Conservation (phyloP, 192 early-diverging fungal genomes). For the Paraglomus brasilianum region DNA sequence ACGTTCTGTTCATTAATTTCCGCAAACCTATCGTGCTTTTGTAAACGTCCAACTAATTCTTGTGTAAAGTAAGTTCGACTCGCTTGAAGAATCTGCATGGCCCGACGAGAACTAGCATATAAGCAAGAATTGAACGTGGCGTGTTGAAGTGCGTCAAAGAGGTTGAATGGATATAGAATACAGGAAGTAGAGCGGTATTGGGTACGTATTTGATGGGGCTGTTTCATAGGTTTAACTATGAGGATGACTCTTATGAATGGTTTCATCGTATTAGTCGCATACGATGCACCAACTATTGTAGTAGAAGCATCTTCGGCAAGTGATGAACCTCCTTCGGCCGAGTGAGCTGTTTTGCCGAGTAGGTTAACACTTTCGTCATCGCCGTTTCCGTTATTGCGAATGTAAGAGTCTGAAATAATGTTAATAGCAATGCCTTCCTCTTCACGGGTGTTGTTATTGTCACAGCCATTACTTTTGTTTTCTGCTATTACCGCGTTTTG, state of each 20-base stretch:
- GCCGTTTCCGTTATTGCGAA: not conserved
- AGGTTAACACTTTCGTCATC: not conserved
- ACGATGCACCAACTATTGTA: not conserved
- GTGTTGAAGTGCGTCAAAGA: constrained; percentile 30
- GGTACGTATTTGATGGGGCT: constrained; percentile 29
- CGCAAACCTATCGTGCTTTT: constrained; percentile 8
- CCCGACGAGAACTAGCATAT: constrained; percentile 30
- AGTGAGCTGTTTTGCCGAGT: no score
- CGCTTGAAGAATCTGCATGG: constrained; percentile 33
- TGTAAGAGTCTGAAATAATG: not conserved
- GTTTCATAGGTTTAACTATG: constrained; percentile 32
- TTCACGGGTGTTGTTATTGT: no score
- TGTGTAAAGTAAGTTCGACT: constrained; percentile 15
- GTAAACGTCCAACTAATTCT: constrained; percentile 22
- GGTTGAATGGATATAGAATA: constrained; percentile 25
- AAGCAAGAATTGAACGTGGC: constrained; percentile 30
- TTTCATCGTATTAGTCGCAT: constrained; percentile 15
- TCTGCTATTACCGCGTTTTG: no score
- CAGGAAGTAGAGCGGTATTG: constrained; percentile 12
- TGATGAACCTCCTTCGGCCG: not conserved
- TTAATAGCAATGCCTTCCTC: no score
- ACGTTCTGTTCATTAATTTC: constrained; percentile 29
- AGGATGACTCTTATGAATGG: constrained; percentile 29
- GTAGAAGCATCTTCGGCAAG: constrained; percentile 1
- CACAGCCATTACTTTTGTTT: no score